Evolutionary conservation across 257 asterid genomes (phyloP).

Genomic region (Catharanthus roseus): DNA sequence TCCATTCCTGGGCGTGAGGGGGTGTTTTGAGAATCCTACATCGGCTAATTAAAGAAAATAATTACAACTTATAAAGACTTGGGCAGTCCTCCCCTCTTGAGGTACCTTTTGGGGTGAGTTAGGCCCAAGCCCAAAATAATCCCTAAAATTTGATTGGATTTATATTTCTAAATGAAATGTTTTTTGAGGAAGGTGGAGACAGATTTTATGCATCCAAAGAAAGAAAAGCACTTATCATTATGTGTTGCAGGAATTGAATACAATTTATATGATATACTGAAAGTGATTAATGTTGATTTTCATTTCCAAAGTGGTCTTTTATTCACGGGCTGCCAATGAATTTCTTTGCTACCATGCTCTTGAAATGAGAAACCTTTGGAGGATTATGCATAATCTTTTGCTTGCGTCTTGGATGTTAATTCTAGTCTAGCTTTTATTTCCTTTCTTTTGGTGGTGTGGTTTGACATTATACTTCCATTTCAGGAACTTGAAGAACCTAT

Average conservation of each 20-base stretch:
- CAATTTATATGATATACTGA: not conserved
- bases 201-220: not conserved
- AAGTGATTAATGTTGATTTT: not conserved
- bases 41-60: too few relatives aligned
- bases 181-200: not conserved
- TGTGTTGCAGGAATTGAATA: not conserved
- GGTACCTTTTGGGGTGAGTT: too few relatives aligned
- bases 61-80: too few relatives aligned
- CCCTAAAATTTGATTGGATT: too few relatives aligned
- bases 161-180: not conserved
- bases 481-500: slow-evolving; percentile 71
- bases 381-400: not conserved
- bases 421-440: not conserved
- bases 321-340: not conserved
- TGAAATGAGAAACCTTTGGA: not conserved
- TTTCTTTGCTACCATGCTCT: not conserved
- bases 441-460: not conserved
- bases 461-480: slow-evolving; percentile 8
- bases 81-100: too few relatives aligned
- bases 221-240: not conserved
- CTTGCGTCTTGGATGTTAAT: not conserved
- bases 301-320: not conserved
- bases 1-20: too few relatives aligned
- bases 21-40: too few relatives aligned
- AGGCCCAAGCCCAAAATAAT: too few relatives aligned